These are phyloP conservation scores for Thelonectria blattea DNA, from an alignment of 2,329 filamentous ascomycete genomes.

Conservation along the genomic window DNA sequence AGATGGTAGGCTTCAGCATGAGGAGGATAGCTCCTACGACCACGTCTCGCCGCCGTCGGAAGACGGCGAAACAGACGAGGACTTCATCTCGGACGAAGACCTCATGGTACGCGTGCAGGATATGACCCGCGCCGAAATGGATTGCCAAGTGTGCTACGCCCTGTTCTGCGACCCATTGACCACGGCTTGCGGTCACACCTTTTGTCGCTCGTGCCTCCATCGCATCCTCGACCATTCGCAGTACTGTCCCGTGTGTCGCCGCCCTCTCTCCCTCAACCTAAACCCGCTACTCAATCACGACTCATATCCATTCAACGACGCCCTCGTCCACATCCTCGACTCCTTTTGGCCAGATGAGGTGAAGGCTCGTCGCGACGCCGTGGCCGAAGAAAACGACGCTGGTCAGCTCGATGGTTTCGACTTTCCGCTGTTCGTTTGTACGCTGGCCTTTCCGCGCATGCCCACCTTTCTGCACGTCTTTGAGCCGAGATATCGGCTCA, in stretches of 20 bases:
- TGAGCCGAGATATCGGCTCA: constrained; percentile 88
- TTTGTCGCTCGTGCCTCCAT: constrained; percentile 80
- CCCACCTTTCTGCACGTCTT: constrained; percentile 91
- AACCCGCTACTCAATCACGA: constrained; percentile 50
- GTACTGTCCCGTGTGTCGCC: constrained; percentile 82
- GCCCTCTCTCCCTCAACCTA: constrained; percentile 61
- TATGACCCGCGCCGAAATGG: constrained; percentile 71
- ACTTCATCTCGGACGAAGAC: constrained; percentile 20
- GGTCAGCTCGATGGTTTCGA: constrained; percentile 62
- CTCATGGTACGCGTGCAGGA: constrained; percentile 64
- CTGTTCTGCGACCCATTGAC: constrained; percentile 83
- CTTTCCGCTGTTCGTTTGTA: constrained; percentile 80
- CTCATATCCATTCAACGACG: constrained; percentile 63
- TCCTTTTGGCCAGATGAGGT: constrained; percentile 74
- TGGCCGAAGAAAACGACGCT: constrained; percentile 63
- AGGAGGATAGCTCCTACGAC: constrained; percentile 60
- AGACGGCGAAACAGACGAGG: constrained; percentile 36
- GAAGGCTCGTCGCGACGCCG: constrained; percentile 59
- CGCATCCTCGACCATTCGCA: constrained; percentile 78
- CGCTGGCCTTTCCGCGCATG: constrained; percentile 80
- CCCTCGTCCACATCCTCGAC: constrained; percentile 67
- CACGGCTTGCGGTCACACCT: constrained; percentile 86
- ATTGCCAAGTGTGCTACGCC: constrained; percentile 88
- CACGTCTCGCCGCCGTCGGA: constrained; percentile 36
- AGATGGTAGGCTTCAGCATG: constrained; percentile 63